Evolutionary conservation across 2,329 filamentous ascomycete genomes (phyloP).

Genomic region (Fusarium setosum): DNA sequence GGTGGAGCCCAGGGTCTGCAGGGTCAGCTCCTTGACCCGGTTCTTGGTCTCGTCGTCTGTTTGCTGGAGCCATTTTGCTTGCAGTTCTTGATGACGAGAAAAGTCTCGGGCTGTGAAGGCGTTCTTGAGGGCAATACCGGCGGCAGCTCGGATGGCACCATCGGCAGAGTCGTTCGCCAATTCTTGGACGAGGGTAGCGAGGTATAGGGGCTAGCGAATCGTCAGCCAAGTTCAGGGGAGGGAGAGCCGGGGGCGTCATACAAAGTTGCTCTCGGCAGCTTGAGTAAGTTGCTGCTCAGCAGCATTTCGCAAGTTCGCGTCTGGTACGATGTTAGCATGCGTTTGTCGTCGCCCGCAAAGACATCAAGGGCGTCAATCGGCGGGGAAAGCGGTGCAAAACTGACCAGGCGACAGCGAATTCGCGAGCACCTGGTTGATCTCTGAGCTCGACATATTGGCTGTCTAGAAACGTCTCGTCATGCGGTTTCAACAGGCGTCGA

Average conservation of each 20-base stretch:
- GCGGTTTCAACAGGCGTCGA: slow-evolving; percentile 46
- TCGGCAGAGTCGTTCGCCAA: slow-evolving; percentile 90
- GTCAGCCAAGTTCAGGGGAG: slow-evolving; percentile 41
- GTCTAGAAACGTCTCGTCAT: slow-evolving; percentile 51
- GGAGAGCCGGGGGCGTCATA: slow-evolving; percentile 59
- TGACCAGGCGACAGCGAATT: slow-evolving; percentile 95
- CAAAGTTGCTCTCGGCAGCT: slow-evolving; percentile 95
- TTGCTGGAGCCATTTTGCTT: slow-evolving; percentile 91
- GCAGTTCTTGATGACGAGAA: slow-evolving; percentile 86
- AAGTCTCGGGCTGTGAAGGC: slow-evolving; percentile 95
- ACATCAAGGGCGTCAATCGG: slow-evolving; percentile 17
- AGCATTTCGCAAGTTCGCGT: slow-evolving; percentile 88
- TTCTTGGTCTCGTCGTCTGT: slow-evolving; percentile 85
- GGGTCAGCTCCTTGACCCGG: slow-evolving; percentile 88
- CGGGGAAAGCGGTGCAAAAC: slow-evolving; percentile 48
- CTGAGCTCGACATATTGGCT: slow-evolving; percentile 77
- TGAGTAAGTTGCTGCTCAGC: slow-evolving; percentile 95
- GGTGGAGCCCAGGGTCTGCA: slow-evolving; percentile 84
- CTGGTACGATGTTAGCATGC: slow-evolving; percentile 63
- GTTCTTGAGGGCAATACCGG: slow-evolving; percentile 97
- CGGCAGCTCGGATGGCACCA: slow-evolving; percentile 89
- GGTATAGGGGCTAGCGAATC: slow-evolving; percentile 81
- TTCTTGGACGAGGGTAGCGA: slow-evolving; percentile 91
- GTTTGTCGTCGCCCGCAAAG: slow-evolving; percentile 14
- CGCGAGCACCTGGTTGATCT: slow-evolving; percentile 97